These are phyloP conservation scores for Lentinula sp. DNA, from an alignment of 768 basidiomycete species.

Conservation along the genomic window DNA sequence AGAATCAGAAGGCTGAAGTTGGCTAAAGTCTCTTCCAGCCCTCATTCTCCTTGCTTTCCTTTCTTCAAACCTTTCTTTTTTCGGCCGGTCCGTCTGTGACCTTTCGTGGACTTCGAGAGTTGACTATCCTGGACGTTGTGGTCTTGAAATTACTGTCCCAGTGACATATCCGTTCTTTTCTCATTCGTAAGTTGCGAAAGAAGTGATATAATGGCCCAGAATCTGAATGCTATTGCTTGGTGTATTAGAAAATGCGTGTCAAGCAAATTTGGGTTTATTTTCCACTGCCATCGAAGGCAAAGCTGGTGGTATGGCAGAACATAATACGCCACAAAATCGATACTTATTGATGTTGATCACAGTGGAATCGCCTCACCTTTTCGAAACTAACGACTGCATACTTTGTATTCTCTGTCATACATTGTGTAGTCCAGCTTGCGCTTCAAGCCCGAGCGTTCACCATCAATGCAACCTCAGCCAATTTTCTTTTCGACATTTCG, in stretches of 20 bases:
- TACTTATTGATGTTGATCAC: background rate
- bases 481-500: conserved; percentile 46
- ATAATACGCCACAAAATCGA: background rate
- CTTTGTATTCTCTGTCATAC: conserved; percentile 58
- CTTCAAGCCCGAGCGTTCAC: conserved; percentile 64
- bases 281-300: conserved; percentile 32
- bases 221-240: background rate
- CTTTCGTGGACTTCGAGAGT: conserved; percentile 16
- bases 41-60: conserved; percentile 11
- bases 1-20: background rate
- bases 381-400: conserved; percentile 62
- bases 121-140: conserved; percentile 20
- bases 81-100: conserved; percentile 18
- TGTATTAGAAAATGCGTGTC: conserved; percentile 27
- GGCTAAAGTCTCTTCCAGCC: background rate
- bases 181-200: conserved; percentile 3
- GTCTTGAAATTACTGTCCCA: conserved; percentile 25
- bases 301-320: conserved; percentile 38
- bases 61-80: conserved; percentile 6
- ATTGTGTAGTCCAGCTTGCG: conserved; percentile 62
- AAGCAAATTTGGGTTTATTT: conserved; percentile 31
- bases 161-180: conserved; percentile 30
- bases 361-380: conserved; percentile 71
- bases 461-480: conserved; percentile 54
- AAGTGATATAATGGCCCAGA: background rate